These are phyloP conservation scores for Neurospora tetraspora DNA, from an alignment of 495 filamentous ascomycete genomes.

Conservation along the genomic window DNA sequence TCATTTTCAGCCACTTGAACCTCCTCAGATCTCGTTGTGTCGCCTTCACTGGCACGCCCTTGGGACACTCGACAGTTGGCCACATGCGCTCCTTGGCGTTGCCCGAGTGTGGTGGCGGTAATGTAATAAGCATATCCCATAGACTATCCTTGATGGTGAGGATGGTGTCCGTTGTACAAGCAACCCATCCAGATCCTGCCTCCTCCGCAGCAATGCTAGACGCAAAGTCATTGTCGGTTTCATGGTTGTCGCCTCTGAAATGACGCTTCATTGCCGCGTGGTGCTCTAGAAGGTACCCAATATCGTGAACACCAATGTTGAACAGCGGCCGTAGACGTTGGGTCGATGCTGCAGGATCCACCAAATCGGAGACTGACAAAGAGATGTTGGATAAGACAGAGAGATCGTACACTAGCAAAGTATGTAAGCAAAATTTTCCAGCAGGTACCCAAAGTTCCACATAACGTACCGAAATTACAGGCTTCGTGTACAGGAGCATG, in stretches of 20 bases:
- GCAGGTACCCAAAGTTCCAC: neutral
- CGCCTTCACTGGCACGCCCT: conserved; percentile 59
- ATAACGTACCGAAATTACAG: conserved; percentile 73
- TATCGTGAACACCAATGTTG: conserved; percentile 85
- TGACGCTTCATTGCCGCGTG: conserved; percentile 25
- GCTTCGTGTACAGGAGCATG: conserved; percentile 74
- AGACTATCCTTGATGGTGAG: conserved; percentile 73
- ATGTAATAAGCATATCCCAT: conserved; percentile 77
- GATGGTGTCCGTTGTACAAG: conserved; percentile 90
- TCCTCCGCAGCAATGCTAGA: conserved; percentile 26
- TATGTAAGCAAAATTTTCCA: neutral
- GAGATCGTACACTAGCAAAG: conserved; percentile 68
- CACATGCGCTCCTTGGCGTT: conserved; percentile 53
- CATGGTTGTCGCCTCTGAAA: conserved; percentile 12
- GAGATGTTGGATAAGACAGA: conserved; percentile 80
- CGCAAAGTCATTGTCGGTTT: conserved; percentile 5
- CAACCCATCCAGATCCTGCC: conserved; percentile 66
- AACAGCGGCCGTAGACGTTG: conserved; percentile 77
- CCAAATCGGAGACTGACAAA: conserved; percentile 49
- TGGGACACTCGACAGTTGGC: conserved; percentile 61
- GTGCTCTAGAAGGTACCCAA: conserved; percentile 59
- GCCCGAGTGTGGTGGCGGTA: conserved; percentile 51
- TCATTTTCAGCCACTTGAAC: conserved; percentile 60
- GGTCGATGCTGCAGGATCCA: conserved; percentile 49
- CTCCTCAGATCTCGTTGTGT: conserved; percentile 84